phyloP scores from a whole-genome alignment of 352 stramenopile genomes.

The Phytophthora colocasiae region DNA sequence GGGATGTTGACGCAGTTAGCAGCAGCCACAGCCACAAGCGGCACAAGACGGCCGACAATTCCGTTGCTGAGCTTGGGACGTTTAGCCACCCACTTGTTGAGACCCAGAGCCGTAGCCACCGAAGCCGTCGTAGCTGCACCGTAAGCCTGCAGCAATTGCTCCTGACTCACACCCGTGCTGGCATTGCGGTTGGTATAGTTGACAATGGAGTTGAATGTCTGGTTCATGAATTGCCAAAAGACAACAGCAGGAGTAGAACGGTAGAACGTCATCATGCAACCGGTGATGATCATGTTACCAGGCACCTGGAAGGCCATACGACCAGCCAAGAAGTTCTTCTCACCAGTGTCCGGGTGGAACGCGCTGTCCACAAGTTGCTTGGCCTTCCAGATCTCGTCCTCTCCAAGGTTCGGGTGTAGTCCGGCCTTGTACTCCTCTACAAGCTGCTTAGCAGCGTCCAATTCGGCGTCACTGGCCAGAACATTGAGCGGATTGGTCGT shows the following conservation, averaged over 20 bases:
- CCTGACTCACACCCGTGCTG: conserved; percentile 82
- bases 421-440: conserved; percentile 75
- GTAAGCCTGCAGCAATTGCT: conserved; percentile 86
- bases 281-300: conserved; percentile 91
- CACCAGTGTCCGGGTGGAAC: conserved; percentile 90
- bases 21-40: conserved; percentile 83
- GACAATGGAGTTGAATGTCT: conserved; percentile 93
- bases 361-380: conserved; percentile 90
- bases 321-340: conserved; percentile 89
- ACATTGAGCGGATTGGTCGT: conserved; percentile 90
- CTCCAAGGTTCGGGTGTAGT: conserved; percentile 40
- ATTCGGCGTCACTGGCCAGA: conserved; percentile 71
- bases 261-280: conserved; percentile 91
- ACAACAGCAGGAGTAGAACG: conserved; percentile 80
- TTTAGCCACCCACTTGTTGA: conserved; percentile 81
- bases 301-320: conserved; percentile 91
- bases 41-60: conserved; percentile 76
- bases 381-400: conserved; percentile 85
- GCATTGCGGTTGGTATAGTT: conserved; percentile 95
- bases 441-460: conserved; percentile 75
- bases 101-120: conserved; percentile 75
- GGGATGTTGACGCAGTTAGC: conserved; percentile 93
- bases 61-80: conserved; percentile 64
- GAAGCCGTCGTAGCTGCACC: conserved; percentile 80
- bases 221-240: conserved; percentile 93